Evolutionary conservation across 116 monocot species (phyloP), one percentile per base, ranked within the genome.

Genomic region (Phalaenopsis hybrid): DNA sequence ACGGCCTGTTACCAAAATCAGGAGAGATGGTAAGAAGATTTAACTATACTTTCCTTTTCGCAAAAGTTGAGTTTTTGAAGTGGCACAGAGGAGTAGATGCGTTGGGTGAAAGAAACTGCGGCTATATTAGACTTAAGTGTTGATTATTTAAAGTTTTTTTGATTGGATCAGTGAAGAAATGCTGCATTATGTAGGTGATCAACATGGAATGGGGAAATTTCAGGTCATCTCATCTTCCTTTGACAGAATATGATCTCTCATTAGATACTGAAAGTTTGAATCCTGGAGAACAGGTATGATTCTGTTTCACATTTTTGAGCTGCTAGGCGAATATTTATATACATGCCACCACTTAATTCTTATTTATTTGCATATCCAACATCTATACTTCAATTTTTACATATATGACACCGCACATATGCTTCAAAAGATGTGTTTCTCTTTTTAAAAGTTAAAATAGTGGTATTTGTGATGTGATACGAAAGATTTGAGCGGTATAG

Each of bases 161-260:
- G 5, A 33, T 72, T 72, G 21, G 15, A 12, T 16, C 0, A 72
- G 4, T 8, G n/a, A 57, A 20, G 37, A 12, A 74, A 7, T 34
- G 68, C 48, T 84, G 37, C 37, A 37, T 57, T 21, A 21, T 83
- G 73, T 86, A 93, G 93, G 91, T 93, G 49, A 91, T 93, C 52
- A 93, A 93, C 85, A 93, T 88, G 93, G 93, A 93, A 77, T 93
- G 93, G 93, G 93, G 93, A 59, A 91, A 93, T 81, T 93, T 93
- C 80, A 80, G 86, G 73, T 93, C 91, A 75, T 85, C 86, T 23
- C 88, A 89, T 80, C 91, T 93, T 78, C 93, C 93, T 5, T 9
- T 89, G 21, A 91, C 89, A 73, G 89, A 94, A 18, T 94, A 89
- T 84, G 93, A 94, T 80, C 75, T 74, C n/a, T 82, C 85, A 80